Evolutionary conservation across 192 early-diverging fungal genomes (phyloP).

Genomic region (Umbelopsis ramanniana): DNA sequence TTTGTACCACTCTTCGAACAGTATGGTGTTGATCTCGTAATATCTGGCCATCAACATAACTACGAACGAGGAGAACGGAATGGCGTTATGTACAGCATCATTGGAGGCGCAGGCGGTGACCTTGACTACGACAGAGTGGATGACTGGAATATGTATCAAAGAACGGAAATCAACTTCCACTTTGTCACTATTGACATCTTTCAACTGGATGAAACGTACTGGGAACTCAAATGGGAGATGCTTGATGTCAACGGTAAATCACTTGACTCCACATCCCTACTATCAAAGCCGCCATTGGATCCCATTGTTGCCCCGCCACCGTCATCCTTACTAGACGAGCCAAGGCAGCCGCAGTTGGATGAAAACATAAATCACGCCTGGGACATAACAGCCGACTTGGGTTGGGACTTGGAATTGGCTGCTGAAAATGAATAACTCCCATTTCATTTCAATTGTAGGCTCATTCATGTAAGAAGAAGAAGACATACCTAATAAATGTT

Average conservation of each 20-base stretch:
- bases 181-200: slow-evolving; percentile 53
- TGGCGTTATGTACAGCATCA: slow-evolving; percentile 67
- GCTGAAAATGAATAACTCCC: slow-evolving; percentile 2
- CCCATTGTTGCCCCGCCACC: neutral
- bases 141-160: slow-evolving; percentile 67
- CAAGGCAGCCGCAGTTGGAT: neutral
- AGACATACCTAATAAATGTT: neutral
- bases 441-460: no score
- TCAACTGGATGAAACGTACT: neutral
- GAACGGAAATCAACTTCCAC: slow-evolving; percentile 50
- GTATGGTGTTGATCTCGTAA: slow-evolving; percentile 71
- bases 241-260: slow-evolving; percentile 24
- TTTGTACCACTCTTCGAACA: slow-evolving; percentile 70
- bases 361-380: neutral
- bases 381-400: neutral
- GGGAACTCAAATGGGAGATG: slow-evolving; percentile 33
- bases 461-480: no score
- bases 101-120: slow-evolving; percentile 73
- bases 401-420: slow-evolving; percentile 10
- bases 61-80: slow-evolving; percentile 65
- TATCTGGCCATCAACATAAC: slow-evolving; percentile 82
- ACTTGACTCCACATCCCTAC: neutral
- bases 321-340: neutral
- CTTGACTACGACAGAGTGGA: slow-evolving; percentile 66
- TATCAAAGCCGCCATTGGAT: neutral